Evolutionary conservation across 2,329 filamentous ascomycete species (phyloP).

Genomic region (Cordyceps militaris): DNA sequence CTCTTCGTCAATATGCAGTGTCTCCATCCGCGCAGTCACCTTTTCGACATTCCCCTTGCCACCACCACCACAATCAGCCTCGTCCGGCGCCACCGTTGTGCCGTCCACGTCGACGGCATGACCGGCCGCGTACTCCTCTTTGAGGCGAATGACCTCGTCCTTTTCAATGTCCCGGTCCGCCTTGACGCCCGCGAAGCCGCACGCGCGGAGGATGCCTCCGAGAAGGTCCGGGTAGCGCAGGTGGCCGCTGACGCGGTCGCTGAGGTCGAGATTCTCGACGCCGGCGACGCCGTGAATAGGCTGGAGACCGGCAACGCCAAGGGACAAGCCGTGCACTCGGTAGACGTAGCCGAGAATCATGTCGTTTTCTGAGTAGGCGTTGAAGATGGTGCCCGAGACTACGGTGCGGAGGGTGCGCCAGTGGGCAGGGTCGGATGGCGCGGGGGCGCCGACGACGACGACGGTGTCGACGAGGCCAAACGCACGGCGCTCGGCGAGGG

Average conservation of each 20-base stretch:
- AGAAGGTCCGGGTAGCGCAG: conserved; percentile 45
- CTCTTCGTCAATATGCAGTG: background rate
- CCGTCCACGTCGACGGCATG: conserved; percentile 26
- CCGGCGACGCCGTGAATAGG: conserved; percentile 60
- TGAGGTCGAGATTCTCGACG: conserved; percentile 51
- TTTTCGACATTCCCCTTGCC: background rate
- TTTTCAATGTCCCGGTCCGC: conserved; percentile 42
- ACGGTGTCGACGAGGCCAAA: conserved; percentile 82
- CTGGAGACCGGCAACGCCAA: conserved; percentile 79
- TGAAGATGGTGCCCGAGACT: conserved; percentile 75
- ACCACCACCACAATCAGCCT: background rate
- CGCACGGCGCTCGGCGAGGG: conserved; percentile 66
- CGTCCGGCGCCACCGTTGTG: conserved; percentile 8
- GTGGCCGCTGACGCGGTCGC: conserved; percentile 46
- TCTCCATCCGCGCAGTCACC: background rate
- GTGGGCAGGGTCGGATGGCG: conserved; percentile 61
- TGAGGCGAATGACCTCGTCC: conserved; percentile 43
- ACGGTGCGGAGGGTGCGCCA: conserved; percentile 74
- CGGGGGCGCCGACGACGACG: conserved; percentile 74
- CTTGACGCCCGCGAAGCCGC: conserved; percentile 42
- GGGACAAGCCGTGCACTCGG: conserved; percentile 71
- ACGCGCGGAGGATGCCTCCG: conserved; percentile 44
- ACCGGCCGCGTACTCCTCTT: conserved; percentile 28
- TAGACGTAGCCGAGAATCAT: conserved; percentile 84
- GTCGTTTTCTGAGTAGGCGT: conserved; percentile 83